Evolutionary conservation across 2,329 filamentous ascomycete species (phyloP), one percentile per base, ranked within the genome.

Genomic region (Aspergillus sclerotialis): DNA sequence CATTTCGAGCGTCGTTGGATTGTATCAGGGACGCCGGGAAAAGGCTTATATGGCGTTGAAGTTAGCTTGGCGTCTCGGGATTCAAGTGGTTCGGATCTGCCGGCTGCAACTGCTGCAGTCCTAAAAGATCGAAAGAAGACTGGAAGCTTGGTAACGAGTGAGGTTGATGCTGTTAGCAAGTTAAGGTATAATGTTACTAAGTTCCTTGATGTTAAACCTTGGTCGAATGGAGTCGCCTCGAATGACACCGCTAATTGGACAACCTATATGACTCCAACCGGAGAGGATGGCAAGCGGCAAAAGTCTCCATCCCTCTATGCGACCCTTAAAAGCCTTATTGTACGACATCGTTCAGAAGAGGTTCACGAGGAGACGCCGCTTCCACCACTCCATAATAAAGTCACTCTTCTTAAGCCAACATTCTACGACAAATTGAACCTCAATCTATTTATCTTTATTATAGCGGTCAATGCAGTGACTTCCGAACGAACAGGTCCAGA

Each of bases 11-110:
- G 85, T 12, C 77, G 84, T 7, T 95, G 90, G 90, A 78, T 94
- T 4, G 82, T 94, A 1, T 93, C 85, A 1, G 90, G 90, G 36
- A 96, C 90, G 0, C 90, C 90, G 2, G 87, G 88, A 1, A 81
- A 80, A 42, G 85, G 88, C 7, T 66, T 95, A 0, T 85, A 87
- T 36, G 87, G 89, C 0, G 73, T 87, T 0, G 78, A 86, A 41
- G 67, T 80, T 9, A 75, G 75, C 36, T 53, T 77, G 16, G 64
- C 68, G 2, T 61, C 60, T 2, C 53, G 62, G 37, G 60, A 67
- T 37, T 55, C 50, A 4, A 54, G 47, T 9, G 56, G 66, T n/a
- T 52, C 52, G 2, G 55, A 61, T 12, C 42, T 51, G 14, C 38
- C 44, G 1, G 55, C 65, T n/a, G 48, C 50, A 6, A 50, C 54